Evolutionary conservation across 1,139 yeast genomes (phyloP).

Genomic region (Groenewaldozyma auringiensis): DNA sequence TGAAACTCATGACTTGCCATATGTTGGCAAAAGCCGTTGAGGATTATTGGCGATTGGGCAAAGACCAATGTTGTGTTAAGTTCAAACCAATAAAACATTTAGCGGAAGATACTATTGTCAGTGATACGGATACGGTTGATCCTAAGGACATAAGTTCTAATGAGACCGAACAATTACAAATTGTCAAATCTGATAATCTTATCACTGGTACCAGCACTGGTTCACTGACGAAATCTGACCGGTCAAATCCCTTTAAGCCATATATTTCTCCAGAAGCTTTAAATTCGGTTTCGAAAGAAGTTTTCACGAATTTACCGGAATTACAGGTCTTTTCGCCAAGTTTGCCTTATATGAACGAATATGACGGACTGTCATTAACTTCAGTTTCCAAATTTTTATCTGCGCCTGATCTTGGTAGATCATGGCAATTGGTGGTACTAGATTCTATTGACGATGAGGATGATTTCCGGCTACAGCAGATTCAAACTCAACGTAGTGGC

Average conservation of each 20-base stretch:
- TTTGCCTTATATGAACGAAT: slow-evolving; percentile 27
- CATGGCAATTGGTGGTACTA: slow-evolving; percentile 29
- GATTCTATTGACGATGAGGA: slow-evolving; percentile 16
- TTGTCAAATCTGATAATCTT: slow-evolving; percentile 3
- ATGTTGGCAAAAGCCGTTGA: slow-evolving; percentile 61
- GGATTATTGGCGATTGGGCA: slow-evolving; percentile 76
- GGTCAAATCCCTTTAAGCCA: slow-evolving; percentile 46
- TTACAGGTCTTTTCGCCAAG: slow-evolving; percentile 19
- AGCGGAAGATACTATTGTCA: not conserved
- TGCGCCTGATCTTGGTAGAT: slow-evolving; percentile 25
- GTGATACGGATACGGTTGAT: not conserved
- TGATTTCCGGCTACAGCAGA: not conserved
- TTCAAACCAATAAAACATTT: slow-evolving; percentile 34
- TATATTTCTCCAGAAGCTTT: slow-evolving; percentile 46
- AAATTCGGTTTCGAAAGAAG: slow-evolving; percentile 32
- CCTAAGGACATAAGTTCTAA: not conserved
- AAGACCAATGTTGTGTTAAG: slow-evolving; percentile 51
- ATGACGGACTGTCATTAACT: slow-evolving; percentile 26
- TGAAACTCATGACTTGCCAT: slow-evolving; percentile 62
- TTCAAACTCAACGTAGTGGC: not conserved
- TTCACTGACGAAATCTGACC: not conserved
- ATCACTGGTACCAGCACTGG: slow-evolving; percentile 6
- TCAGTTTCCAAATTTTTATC: slow-evolving; percentile 28
- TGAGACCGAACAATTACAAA: slow-evolving; percentile 2
- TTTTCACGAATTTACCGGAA: slow-evolving; percentile 23